Base-by-base conservation (phyloP, 306 rosid genomes). In the Quercus berberidifolia region DNA sequence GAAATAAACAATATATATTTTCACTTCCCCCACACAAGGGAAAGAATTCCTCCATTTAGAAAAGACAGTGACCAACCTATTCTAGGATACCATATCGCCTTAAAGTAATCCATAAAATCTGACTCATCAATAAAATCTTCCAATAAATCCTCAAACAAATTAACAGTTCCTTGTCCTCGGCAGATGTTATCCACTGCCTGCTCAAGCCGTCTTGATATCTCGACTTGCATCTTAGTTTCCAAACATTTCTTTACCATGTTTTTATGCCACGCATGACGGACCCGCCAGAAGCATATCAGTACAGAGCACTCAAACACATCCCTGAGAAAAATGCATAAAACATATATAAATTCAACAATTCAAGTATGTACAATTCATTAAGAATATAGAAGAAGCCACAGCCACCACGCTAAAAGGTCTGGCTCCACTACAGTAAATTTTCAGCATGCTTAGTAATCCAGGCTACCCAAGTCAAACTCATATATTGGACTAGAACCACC, bases 261-360 rank as follows among this genome's bases (percentile, higher is more conserved):
- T 76, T 92, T 94, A 85, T 94, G 97, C 97, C 97, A 91, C 56
- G 87, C 83, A 85, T 94, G 95, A 31, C 94, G 92, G 70, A 92
- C 88, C 51, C 97, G 88, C 97, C 98, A 92, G 75, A 92, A 87
- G 87, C 92, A 84, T 78, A 94, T 73, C 85, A 94, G 72, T 43
- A 92, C 89, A 0, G 93, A 88, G 82, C 97, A 94, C 81, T 88
- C 95, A 80, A 92, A 92, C 64, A 94, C 94, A 75, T 94, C 99
- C 95, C 99, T 92, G 91, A 79, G 73, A 58, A 76, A 21, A 79
- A 74, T 46, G 71, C 79, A 75, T 72, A 86, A 62, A 18, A 76
- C 19, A 76, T 69, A 19, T 10, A 79, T 57, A 78, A 74, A 76
- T 78, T 74, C 46, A 81, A 74, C 21, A 79, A 77, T 17, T 59